Evolutionary conservation across 495 filamentous ascomycete species (phyloP), one percentile per base, ranked within the genome.

Genomic region (Hyaloscypha variabilis): DNA sequence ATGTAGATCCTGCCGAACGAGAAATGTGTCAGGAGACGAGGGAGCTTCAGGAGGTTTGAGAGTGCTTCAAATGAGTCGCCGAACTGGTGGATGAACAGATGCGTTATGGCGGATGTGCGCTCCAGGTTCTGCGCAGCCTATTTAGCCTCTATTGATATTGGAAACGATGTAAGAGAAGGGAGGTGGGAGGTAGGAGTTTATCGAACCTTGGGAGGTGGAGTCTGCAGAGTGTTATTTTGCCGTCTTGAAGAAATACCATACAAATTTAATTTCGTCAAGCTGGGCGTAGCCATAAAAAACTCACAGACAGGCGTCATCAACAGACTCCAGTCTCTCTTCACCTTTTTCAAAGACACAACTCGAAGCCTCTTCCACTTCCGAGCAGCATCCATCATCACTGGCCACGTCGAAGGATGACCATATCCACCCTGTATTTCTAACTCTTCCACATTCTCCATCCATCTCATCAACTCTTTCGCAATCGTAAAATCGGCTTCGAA

Each of bases 341-440:
- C n/a, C n/a, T n/a, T n/a, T n/a, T n/a, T 23, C 31, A 59, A 36
- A 13, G 13, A 3, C n/a, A 59, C 31, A 42, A 36, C 19, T 31
- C 28, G 34, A 8, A 59, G 34, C 29, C 31, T 26, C n/a, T 17
- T 13, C 57, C 57, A 59, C 3, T 59, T 59, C 13, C 3, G n/a
- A 59, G 42, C 57, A 36, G 57, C 57, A n/a, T 59, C 42, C 28
- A 8, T 5, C 19, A 59, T 59, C 57, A 59, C 42, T 36, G 57
- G 57, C 57, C 57, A 59, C 5, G 57, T 59, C n/a, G 57, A 25
- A 26, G 57, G 29, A 59, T 59, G 8, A 6, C 42, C 57, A 23
- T 59, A 59, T 36, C 57, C 57, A 36, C 57, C 57, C n/a, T 59
- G 57, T 36, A 59, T 4, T 19, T 36, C n/a, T 36, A 59, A 59